phyloP scores from a whole-genome alignment of 768 basidiomycete genomes.

The Serendipita sp. region DNA sequence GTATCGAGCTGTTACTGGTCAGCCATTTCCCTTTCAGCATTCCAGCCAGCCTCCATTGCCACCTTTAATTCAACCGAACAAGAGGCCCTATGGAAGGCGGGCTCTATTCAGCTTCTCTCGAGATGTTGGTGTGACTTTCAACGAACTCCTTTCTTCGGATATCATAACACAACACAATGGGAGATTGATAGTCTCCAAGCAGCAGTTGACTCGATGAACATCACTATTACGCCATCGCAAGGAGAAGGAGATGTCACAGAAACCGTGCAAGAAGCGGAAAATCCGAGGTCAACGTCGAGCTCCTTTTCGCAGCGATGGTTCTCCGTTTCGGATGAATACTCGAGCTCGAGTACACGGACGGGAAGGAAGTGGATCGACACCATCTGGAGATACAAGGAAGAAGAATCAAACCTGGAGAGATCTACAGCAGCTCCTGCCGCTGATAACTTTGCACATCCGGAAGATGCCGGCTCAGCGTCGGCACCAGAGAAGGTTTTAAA shows the following conservation, averaged over 20 bases:
- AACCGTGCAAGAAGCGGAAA: not conserved
- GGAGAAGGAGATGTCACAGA: conserved; percentile 16
- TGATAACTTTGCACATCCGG: too few relatives aligned
- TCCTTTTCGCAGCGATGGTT: conserved; percentile 6
- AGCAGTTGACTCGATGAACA: not conserved
- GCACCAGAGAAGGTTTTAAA: not conserved
- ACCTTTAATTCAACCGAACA: conserved; percentile 50
- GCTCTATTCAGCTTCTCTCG: conserved; percentile 48
- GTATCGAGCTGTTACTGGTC: conserved; percentile 80
- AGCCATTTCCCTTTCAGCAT: conserved; percentile 45
- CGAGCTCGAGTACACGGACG: not conserved
- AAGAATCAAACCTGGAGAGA: too few relatives aligned
- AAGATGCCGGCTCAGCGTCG: too few relatives aligned
- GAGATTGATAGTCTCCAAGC: conserved; percentile 40
- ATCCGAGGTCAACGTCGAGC: not conserved
- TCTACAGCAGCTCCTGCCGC: too few relatives aligned
- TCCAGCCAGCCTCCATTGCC: conserved; percentile 22
- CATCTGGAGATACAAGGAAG: not conserved
- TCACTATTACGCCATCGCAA: conserved; percentile 11
- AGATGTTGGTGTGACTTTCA: conserved; percentile 80
- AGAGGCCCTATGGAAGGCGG: conserved; percentile 53
- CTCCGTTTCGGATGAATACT: not conserved
- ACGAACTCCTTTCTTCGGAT: conserved; percentile 46
- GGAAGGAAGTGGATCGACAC: not conserved
- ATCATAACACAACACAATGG: conserved; percentile 63